Percentiles rank a stretch among this genome's conserved stretches.
Evolutionary conservation across 2,329 filamentous ascomycete species (phyloP).

Genomic region (Colletotrichum sp.): DNA sequence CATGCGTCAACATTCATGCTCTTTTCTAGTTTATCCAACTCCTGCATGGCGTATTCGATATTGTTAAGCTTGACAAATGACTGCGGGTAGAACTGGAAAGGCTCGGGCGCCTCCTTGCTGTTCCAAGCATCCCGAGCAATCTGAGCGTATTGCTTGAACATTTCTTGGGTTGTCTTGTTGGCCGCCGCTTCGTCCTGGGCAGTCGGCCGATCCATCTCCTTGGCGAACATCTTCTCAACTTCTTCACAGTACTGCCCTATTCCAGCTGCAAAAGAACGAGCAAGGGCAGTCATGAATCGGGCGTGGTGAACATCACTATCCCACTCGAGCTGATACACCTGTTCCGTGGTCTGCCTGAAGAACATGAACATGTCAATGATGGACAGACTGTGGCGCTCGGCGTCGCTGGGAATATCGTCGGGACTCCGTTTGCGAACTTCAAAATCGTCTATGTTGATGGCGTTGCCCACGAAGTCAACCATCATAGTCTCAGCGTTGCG

Average conservation of each 20-base stretch:
- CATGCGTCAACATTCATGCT: constrained; percentile 92
- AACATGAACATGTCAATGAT: constrained; percentile 92
- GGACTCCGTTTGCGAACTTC: constrained; percentile 71
- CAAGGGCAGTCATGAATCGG: constrained; percentile 93
- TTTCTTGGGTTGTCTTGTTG: constrained; percentile 85
- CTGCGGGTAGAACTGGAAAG: constrained; percentile 92
- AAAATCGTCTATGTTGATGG: constrained; percentile 90
- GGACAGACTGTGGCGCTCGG: constrained; percentile 90
- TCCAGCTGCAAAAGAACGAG: constrained; percentile 82
- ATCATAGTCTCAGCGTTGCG: constrained; percentile 79
- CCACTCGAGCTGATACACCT: constrained; percentile 87
- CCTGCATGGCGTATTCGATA: constrained; percentile 90
- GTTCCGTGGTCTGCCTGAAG: constrained; percentile 90
- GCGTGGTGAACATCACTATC: constrained; percentile 92
- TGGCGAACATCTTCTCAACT: constrained; percentile 82
- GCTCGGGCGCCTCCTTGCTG: constrained; percentile 90
- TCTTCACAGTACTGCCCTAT: constrained; percentile 91
- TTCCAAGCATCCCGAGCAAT: constrained; percentile 93
- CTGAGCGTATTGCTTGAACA: constrained; percentile 89
- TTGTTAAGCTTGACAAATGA: constrained; percentile 98
- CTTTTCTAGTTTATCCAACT: constrained; percentile 88
- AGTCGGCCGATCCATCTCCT: constrained; percentile 91
- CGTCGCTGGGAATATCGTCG: constrained; percentile 71
- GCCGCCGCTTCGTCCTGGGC: constrained; percentile 84
- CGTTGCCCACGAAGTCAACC: constrained; percentile 84